Evolutionary conservation across 352 stramenopile genomes (phyloP).

Genomic region (Phytophthora uliginosa): DNA sequence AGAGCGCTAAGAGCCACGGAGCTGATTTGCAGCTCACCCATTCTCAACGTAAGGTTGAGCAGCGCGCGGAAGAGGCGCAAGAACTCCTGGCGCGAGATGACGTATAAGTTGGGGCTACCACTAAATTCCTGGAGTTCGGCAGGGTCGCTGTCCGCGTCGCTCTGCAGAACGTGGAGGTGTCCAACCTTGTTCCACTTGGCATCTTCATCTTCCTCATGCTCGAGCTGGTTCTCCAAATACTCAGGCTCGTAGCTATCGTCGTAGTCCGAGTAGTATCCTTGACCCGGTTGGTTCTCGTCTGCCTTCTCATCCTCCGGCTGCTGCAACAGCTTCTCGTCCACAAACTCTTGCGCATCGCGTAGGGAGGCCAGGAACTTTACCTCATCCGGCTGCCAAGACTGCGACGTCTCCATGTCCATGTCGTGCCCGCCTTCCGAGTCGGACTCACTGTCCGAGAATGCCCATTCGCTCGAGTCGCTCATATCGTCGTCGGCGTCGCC

Average conservation of each 20-base stretch:
- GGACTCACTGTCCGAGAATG: slow-evolving; percentile 72
- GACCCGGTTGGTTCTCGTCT: slow-evolving; percentile 58
- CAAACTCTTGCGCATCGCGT: slow-evolving; percentile 49
- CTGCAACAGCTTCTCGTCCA: slow-evolving; percentile 57
- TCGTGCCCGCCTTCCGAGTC: slow-evolving; percentile 47
- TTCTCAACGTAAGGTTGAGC: slow-evolving; percentile 41
- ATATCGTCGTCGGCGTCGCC: slow-evolving; percentile 53
- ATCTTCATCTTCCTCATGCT: slow-evolving; percentile 59
- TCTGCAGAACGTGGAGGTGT: slow-evolving; percentile 45
- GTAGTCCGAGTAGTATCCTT: slow-evolving; percentile 83
- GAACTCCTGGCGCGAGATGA: slow-evolving; percentile 79
- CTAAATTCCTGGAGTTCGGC: slow-evolving; percentile 36
- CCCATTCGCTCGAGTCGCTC: slow-evolving; percentile 68
- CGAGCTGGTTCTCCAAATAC: slow-evolving; percentile 33
- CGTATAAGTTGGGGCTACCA: slow-evolving; percentile 57
- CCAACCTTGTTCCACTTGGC: slow-evolving; percentile 53
- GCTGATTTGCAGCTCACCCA: slow-evolving; percentile 63
- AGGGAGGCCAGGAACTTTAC: slow-evolving; percentile 61
- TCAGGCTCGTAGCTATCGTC: slow-evolving; percentile 50
- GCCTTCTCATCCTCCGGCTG: slow-evolving; percentile 42
- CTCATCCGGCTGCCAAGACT: slow-evolving; percentile 39
- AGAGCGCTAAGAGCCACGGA: slow-evolving; percentile 79
- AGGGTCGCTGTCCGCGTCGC: slow-evolving; percentile 32
- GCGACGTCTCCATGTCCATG: slow-evolving; percentile 22
- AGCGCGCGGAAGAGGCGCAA: slow-evolving; percentile 54